Evolutionary conservation across 2,329 filamentous ascomycete species (phyloP).

Genomic region (Trichophyton rubrum): DNA sequence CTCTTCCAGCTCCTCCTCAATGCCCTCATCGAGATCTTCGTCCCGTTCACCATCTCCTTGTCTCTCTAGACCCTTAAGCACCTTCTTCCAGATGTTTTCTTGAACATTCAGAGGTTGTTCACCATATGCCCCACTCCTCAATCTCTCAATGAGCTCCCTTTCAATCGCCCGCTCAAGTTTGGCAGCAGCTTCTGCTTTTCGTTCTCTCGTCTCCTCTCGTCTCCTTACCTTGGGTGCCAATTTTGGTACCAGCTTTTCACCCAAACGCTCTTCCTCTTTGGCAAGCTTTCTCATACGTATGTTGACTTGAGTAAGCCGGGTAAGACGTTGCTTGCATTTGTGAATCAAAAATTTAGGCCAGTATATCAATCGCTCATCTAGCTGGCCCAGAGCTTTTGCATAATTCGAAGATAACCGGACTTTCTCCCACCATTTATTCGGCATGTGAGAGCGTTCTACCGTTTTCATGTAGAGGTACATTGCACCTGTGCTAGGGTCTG

Average conservation of each 20-base stretch:
- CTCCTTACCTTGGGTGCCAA: conserved; percentile 79
- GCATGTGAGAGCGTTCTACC: conserved; percentile 75
- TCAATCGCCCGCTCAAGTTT: conserved; percentile 96
- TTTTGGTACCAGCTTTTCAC: conserved; percentile 77
- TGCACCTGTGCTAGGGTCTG: conserved; percentile 64
- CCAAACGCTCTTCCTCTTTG: conserved; percentile 77
- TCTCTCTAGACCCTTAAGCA: conserved; percentile 77
- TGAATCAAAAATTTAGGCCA: conserved; percentile 88
- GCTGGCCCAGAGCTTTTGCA: conserved; percentile 70
- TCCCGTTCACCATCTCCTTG: conserved; percentile 72
- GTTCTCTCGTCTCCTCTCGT: conserved; percentile 61
- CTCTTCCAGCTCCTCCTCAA: conserved; percentile 61
- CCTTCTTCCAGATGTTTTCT: conserved; percentile 93
- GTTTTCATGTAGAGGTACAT: conserved; percentile 98
- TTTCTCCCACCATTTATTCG: conserved; percentile 86
- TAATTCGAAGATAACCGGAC: conserved; percentile 88
- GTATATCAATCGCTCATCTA: conserved; percentile 78
- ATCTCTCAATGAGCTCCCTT: conserved; percentile 78
- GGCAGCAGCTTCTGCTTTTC: conserved; percentile 67
- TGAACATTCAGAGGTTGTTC: conserved; percentile 91
- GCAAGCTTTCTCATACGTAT: conserved; percentile 65
- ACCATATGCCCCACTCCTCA: conserved; percentile 87
- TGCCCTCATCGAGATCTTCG: conserved; percentile 76
- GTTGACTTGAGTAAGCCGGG: conserved; percentile 79
- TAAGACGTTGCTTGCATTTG: conserved; percentile 94